These are phyloP conservation scores for Ceratopteris richardii DNA, from an alignment of 75 land plant species.

Conservation along the genomic window DNA sequence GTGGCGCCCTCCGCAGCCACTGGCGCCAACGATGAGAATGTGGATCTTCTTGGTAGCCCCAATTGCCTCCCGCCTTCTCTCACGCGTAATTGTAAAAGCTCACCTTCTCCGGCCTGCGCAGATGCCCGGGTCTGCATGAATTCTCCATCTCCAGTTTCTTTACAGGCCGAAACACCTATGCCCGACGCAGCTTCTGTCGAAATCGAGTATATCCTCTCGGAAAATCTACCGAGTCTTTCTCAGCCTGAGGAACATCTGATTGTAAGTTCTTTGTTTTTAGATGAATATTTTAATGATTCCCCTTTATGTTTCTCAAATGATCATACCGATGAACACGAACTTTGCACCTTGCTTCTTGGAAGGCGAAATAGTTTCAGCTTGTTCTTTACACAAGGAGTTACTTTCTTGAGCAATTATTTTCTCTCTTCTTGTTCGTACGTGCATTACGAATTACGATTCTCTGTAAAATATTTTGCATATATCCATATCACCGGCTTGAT, in stretches of 20 bases:
- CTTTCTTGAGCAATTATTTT: no score
- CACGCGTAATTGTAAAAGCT: no score
- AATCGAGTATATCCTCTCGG: constrained; percentile 80
- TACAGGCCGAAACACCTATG: not conserved
- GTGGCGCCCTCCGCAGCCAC: not conserved
- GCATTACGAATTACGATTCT: no score
- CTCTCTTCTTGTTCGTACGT: no score
- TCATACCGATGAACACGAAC: no score
- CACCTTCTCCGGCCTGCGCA: not conserved
- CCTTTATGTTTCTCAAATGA: no score
- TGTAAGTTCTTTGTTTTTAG: constrained; percentile 32
- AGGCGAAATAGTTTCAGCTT: no score
- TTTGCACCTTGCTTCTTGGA: no score
- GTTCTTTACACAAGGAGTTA: no score
- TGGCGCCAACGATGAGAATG: constrained; percentile 2
- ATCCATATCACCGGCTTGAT: no score
- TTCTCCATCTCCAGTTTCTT: not conserved
- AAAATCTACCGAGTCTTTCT: constrained; percentile 55
- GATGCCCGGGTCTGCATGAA: not conserved
- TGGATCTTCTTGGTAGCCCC: not conserved
- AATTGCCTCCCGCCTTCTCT: not conserved
- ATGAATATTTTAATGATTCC: no score
- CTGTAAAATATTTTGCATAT: no score
- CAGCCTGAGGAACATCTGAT: constrained; percentile 38
- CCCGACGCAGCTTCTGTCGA: constrained; percentile 24